These are phyloP conservation scores for Entomortierella parvispora DNA, from an alignment of 192 early-diverging fungal species.

Conservation along the genomic window DNA sequence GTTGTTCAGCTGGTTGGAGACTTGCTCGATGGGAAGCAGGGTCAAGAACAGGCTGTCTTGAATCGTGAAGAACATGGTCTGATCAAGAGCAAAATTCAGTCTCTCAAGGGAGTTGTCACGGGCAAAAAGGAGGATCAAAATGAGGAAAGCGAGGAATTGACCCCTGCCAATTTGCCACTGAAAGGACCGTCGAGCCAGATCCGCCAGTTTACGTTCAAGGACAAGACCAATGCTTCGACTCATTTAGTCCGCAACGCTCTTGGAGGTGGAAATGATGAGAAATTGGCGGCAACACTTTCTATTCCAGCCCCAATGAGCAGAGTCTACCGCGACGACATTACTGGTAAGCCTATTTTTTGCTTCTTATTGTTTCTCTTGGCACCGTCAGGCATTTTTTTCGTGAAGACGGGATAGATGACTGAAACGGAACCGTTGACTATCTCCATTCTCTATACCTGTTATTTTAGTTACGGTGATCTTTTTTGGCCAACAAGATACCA, in stretches of 20 bases:
- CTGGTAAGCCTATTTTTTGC: slow-evolving; percentile 44
- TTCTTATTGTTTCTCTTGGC: neutral
- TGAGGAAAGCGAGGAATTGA: slow-evolving; percentile 33
- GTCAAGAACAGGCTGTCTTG: slow-evolving; percentile 22
- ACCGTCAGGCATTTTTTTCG: neutral
- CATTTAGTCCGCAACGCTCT: slow-evolving; percentile 76
- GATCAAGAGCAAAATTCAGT: slow-evolving; percentile 12
- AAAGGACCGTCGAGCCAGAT: slow-evolving; percentile 42
- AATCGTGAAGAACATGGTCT: slow-evolving; percentile 21
- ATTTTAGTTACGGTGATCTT: slow-evolving; percentile 44
- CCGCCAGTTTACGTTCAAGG: slow-evolving; percentile 50
- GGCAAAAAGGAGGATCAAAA: slow-evolving; percentile 38
- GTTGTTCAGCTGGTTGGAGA: slow-evolving; percentile 59
- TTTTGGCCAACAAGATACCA: slow-evolving; percentile 34
- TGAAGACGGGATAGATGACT: neutral
- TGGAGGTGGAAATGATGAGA: slow-evolving; percentile 67
- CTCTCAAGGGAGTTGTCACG: slow-evolving; percentile 17
- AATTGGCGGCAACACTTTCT: slow-evolving; percentile 70
- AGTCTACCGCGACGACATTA: slow-evolving; percentile 86
- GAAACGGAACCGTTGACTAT: neutral
- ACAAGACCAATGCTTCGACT: slow-evolving; percentile 70
- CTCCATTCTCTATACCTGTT: neutral
- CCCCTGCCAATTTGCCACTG: slow-evolving; percentile 31
- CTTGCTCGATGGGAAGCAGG: slow-evolving; percentile 53
- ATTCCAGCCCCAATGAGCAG: slow-evolving; percentile 76